Evolutionary conservation across 208 protist genomes (phyloP).

Genomic region (Wallacemonas sp.): DNA sequence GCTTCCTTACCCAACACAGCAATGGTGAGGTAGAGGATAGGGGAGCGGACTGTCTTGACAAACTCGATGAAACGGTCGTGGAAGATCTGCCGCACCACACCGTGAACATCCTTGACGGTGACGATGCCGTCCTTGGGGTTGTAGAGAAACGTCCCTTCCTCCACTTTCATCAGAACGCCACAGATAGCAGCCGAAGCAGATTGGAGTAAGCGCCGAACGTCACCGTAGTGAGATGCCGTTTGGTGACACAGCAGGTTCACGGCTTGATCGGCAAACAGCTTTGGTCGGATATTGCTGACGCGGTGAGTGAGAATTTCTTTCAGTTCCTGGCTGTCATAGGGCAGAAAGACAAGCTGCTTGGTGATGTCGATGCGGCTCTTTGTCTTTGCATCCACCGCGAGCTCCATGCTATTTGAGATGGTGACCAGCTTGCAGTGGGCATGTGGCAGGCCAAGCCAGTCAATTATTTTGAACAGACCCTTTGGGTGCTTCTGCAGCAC

Average conservation of each 20-base stretch:
- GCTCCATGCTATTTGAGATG: constrained; percentile 90
- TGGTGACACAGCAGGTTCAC: constrained; percentile 83
- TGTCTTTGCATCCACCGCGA: constrained; percentile 84
- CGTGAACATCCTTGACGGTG: constrained; percentile 69
- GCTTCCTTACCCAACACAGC: constrained; percentile 71
- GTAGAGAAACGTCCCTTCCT: constrained; percentile 44
- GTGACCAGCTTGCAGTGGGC: constrained; percentile 86
- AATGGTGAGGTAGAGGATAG: constrained; percentile 71
- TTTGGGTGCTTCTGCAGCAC: constrained; percentile 80
- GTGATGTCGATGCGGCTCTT: constrained; percentile 79
- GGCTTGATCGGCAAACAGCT: constrained; percentile 80
- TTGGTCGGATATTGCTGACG: constrained; percentile 59
- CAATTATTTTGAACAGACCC: constrained; percentile 80
- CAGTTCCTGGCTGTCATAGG: constrained; percentile 77
- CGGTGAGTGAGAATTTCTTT: constrained; percentile 70
- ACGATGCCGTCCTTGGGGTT: constrained; percentile 57
- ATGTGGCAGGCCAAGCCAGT: constrained; percentile 85
- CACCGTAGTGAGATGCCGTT: constrained; percentile 87
- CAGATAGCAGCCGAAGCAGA: constrained; percentile 83
- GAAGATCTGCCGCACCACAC: constrained; percentile 84
- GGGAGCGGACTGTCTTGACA: constrained; percentile 66
- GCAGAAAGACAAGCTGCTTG: constrained; percentile 80
- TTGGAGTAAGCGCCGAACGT: constrained; percentile 86
- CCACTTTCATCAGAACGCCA: constrained; percentile 76
- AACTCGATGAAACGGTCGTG: constrained; percentile 90